A percentile compares a stretch with the other conserved stretches of the same genome.
Conservation (phyloP, 805 yeast species). For the Candida sithepensis region DNA sequence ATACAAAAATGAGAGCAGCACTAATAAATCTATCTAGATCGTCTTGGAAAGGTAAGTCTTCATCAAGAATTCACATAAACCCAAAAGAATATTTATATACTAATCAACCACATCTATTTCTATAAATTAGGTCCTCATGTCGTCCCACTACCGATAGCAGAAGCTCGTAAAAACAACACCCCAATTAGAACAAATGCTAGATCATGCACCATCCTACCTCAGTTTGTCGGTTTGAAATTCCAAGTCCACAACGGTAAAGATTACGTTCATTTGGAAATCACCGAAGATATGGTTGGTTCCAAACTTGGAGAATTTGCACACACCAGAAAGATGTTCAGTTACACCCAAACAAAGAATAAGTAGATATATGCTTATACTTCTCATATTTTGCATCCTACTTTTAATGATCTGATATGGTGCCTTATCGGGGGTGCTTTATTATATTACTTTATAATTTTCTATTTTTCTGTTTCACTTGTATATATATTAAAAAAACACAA, state of each 20-base stretch:
- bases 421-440: neutral
- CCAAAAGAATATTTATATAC: neutral
- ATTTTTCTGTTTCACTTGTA: neutral
- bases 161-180: constrained; percentile 73
- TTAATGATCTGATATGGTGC: neutral
- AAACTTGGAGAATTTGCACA: constrained; percentile 95
- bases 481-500: too few species aligned
- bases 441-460: neutral
- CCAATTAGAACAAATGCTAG: constrained; percentile 97
- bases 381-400: neutral
- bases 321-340: constrained; percentile 83
- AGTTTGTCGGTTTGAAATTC: constrained; percentile 90
- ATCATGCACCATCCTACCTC: constrained; percentile 90
- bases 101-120: neutral
- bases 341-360: constrained; percentile 72
- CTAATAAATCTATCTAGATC: constrained; percentile 44
- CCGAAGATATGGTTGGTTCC: constrained; percentile 95
- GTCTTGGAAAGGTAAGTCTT: constrained; percentile 51
- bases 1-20: constrained; percentile 40
- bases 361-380: constrained; percentile 7
- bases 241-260: constrained; percentile 96
- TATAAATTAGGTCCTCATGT: constrained; percentile 68
- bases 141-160: constrained; percentile 89
- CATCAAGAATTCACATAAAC: neutral
- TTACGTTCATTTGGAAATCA: constrained; percentile 80